Evolutionary conservation across 805 yeast genomes (phyloP).

Genomic region (Suhomyces sp.): DNA sequence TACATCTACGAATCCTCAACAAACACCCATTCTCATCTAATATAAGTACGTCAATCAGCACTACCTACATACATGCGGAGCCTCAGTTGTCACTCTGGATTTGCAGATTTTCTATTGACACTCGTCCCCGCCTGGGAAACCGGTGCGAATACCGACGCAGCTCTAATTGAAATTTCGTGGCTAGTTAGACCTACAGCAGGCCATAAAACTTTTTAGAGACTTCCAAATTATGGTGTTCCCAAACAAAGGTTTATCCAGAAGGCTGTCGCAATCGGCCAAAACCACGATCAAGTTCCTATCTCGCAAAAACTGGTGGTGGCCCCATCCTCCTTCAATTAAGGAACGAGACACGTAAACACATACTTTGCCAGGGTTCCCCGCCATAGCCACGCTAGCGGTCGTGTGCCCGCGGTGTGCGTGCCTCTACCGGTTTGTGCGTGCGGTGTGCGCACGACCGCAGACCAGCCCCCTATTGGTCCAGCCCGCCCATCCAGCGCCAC

Average conservation of each 20-base stretch:
- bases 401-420: neutral
- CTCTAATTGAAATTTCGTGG: neutral
- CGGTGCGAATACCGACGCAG: neutral
- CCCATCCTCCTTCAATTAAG: neutral
- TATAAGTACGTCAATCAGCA: too few species aligned
- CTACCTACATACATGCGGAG: too few species aligned
- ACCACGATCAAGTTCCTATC: neutral
- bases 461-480: neutral
- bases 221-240: neutral
- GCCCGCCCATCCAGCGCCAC: neutral
- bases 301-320: neutral
- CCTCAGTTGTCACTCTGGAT: too few species aligned
- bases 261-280: neutral
- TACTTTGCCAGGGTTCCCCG: neutral
- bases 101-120: too few species aligned
- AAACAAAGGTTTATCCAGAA: neutral
- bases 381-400: neutral
- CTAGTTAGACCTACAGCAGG: neutral
- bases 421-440: neutral
- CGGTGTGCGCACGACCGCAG: neutral
- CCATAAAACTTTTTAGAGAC: neutral
- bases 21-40: neutral
- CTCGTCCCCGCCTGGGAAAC: neutral
- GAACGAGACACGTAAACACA: neutral
- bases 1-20: neutral